Evolutionary conservation across 2,329 filamentous ascomycete genomes (phyloP).

Genomic region (Colletotrichum endophyticum): DNA sequence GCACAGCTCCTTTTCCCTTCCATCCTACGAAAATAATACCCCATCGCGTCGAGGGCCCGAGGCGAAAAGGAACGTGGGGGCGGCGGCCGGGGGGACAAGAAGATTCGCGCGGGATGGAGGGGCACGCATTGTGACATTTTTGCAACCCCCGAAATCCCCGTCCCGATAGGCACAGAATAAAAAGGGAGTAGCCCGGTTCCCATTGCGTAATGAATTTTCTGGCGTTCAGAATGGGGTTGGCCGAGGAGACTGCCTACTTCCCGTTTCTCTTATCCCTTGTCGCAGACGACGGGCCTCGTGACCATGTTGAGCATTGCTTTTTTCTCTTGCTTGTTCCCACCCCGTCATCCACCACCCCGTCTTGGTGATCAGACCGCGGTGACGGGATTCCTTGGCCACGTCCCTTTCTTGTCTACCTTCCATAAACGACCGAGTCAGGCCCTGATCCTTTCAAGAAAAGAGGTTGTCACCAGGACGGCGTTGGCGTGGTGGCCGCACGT

Average conservation of each 20-base stretch:
- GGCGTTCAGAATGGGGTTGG: not conserved
- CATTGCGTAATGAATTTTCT: not conserved
- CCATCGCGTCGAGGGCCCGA: not conserved
- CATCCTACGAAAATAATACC: not conserved
- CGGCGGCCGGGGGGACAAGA: not conserved
- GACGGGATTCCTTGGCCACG: not conserved
- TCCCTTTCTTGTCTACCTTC: too few relatives aligned
- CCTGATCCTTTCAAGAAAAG: not conserved
- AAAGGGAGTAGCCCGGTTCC: not conserved
- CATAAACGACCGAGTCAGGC: not conserved
- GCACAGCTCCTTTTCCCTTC: not conserved
- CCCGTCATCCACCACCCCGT: not conserved
- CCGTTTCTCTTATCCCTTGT: not conserved
- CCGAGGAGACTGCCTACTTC: not conserved
- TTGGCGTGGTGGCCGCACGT: not conserved
- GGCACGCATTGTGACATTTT: not conserved
- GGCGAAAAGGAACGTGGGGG: not conserved
- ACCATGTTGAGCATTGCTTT: conserved; percentile 1
- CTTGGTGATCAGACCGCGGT: not conserved
- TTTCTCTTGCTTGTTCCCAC: not conserved
- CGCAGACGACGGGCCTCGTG: conserved; percentile 4
- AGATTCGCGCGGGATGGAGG: not conserved
- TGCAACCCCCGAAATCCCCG: not conserved
- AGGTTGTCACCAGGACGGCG: not conserved
- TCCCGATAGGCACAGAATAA: not conserved